Percentiles rank a stretch among this genome's conserved stretches.
These are phyloP conservation scores for Trifolium subterraneum DNA, from an alignment of 306 rosid genomes.

Conservation along the genomic window DNA sequence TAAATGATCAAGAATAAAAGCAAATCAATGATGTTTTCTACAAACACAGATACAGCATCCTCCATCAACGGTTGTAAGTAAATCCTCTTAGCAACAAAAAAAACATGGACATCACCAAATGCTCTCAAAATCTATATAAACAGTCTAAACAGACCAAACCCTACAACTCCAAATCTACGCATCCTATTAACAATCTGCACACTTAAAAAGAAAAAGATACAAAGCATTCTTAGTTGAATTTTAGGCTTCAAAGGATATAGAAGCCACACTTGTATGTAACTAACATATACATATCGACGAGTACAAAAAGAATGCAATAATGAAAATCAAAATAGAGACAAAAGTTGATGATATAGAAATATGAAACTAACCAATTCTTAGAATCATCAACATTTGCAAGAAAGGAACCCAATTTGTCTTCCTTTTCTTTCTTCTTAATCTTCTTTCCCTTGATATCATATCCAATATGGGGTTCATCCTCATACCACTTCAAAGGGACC, in stretches of 20 bases:
- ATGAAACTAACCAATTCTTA: slow-evolving; percentile 70
- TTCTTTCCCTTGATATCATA: slow-evolving; percentile 83
- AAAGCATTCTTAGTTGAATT: not conserved
- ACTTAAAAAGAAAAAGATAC: not conserved
- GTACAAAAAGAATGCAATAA: not conserved
- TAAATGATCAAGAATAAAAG: slow-evolving; percentile 34
- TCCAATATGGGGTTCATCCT: slow-evolving; percentile 89
- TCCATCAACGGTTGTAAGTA: no score
- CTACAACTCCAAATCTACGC: no score
- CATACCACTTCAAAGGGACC: slow-evolving; percentile 87
- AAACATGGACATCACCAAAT: no score
- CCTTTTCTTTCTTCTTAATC: slow-evolving; percentile 76
- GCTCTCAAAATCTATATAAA: no score
- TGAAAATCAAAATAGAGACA: slow-evolving; percentile 20
- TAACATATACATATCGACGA: not conserved
- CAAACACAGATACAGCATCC: no score
- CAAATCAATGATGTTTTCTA: slow-evolving; percentile 33
- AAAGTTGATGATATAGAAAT: no score
- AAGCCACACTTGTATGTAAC: not conserved
- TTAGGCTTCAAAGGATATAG: not conserved
- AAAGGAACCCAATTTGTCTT: slow-evolving; percentile 77
- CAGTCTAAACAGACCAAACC: no score
- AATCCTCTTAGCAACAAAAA: no score
- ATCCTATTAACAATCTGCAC: no score
- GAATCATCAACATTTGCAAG: slow-evolving; percentile 84